Evolutionary conservation across 805 yeast species (phyloP), one percentile per base, ranked within the genome.

Genomic region (Schwanniomyces pseudopolymorphus): DNA sequence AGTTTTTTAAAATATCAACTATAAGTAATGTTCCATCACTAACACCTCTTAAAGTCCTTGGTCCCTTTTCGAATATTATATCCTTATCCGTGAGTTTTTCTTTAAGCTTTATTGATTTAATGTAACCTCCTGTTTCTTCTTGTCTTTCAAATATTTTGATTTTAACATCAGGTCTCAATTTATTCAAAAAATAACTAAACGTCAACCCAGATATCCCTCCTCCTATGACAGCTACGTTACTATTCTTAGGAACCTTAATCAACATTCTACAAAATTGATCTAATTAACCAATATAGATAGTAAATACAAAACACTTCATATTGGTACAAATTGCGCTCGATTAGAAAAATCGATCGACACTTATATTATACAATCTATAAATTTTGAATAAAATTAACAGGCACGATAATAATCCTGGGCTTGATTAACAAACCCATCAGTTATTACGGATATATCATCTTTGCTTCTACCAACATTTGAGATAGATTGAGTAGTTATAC

Each of bases 171-270:
- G 97, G 97, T 42, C 96, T 73, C n/a, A 89, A 62, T 45, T 77
- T 78, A 28, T 76, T 72, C 11, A 90, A 69, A 57, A 85, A 87
- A 56, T 84, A 86, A 1, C 86, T 80, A 58, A 79, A 87, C 2
- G 89, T 71, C 3, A 94, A 70, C 0, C 97, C 97, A 0, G 96
- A 86, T 2, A 92, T 79, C 0, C 99, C 99, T 0, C 87, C 85
- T 0, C 99, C 99, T 1, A 90, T 59, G 0, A 91, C 87, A 0
- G 87, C 90, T 2, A 90, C 83, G 17, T 64, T 63, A 1, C 80
- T 73, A 41, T 63, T 63, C 2, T 38, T 48, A 1, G 67, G 65
- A 9, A 65, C 36, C 26, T 43, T 44, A 9, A 45, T 39, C 11
- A 60, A 25, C 6, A 31, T 31, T 31, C 9, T 31, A 31, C 35